Percentiles rank a stretch among this genome's conserved stretches.
Evolutionary conservation across 352 stramenopile genomes (phyloP).

Genomic region (Pythium apleroticum): DNA sequence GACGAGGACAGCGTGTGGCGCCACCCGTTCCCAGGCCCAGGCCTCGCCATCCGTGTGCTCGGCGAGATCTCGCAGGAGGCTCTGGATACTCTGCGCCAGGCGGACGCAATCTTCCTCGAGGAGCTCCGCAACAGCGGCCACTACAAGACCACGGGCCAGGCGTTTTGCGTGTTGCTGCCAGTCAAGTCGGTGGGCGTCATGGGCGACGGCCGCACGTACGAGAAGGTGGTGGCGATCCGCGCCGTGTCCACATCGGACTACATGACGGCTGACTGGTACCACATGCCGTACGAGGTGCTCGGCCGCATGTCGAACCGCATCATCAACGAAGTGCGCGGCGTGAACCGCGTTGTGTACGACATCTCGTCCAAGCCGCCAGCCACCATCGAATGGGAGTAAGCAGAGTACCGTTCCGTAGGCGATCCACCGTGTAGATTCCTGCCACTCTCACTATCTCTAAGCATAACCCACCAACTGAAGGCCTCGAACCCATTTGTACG

Average conservation of each 20-base stretch:
- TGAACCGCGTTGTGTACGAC: constrained; percentile 99
- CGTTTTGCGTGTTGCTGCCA: constrained; percentile 97
- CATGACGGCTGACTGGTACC: constrained; percentile 99
- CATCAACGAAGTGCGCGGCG: constrained; percentile 98
- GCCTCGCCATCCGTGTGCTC: constrained; percentile 98
- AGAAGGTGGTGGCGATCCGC: constrained; percentile 94
- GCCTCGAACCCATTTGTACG: constrained; percentile 1
- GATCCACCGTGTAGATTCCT: background rate
- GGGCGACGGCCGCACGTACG: constrained; percentile 97
- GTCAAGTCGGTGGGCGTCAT: constrained; percentile 98
- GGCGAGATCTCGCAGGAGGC: constrained; percentile 94
- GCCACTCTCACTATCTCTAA: background rate
- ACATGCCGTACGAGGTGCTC: constrained; percentile 98
- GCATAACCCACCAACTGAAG: background rate
- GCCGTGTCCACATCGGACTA: constrained; percentile 99
- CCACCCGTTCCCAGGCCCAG: constrained; percentile 98
- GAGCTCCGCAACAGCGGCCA: constrained; percentile 95
- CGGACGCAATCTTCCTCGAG: constrained; percentile 98
- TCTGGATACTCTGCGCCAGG: constrained; percentile 96
- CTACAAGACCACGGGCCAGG: constrained; percentile 99
- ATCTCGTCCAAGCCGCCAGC: constrained; percentile 99
- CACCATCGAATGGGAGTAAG: constrained; percentile 99
- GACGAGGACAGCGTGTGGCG: constrained; percentile 97
- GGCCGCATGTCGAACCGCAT: constrained; percentile 97
- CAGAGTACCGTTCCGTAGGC: background rate